Evolutionary conservation across 2,329 filamentous ascomycete species (phyloP).

Genomic region (Ophiostoma himal-ulmi): DNA sequence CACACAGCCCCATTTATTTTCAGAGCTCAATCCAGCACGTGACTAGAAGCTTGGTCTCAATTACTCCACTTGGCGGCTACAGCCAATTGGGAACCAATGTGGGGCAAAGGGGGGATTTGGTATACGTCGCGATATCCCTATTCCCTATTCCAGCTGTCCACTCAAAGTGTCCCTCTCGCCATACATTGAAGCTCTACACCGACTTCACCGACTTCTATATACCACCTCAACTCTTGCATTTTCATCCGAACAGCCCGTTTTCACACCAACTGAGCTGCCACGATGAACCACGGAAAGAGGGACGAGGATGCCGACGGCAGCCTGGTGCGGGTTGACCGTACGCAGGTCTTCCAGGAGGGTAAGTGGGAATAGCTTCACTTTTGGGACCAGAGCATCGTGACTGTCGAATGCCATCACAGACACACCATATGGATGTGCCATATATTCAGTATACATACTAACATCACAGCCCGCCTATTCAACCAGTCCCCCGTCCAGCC

Average conservation of each 20-base stretch:
- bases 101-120: constrained; percentile 27
- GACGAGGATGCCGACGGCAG: constrained; percentile 94
- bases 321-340: constrained; percentile 95
- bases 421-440: not conserved
- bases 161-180: constrained; percentile 19
- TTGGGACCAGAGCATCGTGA: not conserved
- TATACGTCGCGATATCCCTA: constrained; percentile 27
- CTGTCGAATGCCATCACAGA: not conserved
- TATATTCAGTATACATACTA: not conserved
- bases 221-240: not conserved
- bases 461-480: constrained; percentile 78
- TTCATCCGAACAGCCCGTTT: constrained; percentile 12
- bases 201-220: constrained; percentile 6
- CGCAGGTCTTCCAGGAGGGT: constrained; percentile 99
- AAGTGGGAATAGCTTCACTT: constrained; percentile 27
- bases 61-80: not conserved
- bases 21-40: constrained; percentile 1
- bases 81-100: constrained; percentile 16
- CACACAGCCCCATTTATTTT: not conserved
- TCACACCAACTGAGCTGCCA: constrained; percentile 33
- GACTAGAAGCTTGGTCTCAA: constrained; percentile 7
- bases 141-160: constrained; percentile 24
- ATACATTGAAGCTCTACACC: constrained; percentile 15
- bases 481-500: constrained; percentile 96
- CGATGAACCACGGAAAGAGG: constrained; percentile 97